Evolutionary conservation across 345 rosid species (phyloP).

Genomic region (Euphorbia tirucalli): DNA sequence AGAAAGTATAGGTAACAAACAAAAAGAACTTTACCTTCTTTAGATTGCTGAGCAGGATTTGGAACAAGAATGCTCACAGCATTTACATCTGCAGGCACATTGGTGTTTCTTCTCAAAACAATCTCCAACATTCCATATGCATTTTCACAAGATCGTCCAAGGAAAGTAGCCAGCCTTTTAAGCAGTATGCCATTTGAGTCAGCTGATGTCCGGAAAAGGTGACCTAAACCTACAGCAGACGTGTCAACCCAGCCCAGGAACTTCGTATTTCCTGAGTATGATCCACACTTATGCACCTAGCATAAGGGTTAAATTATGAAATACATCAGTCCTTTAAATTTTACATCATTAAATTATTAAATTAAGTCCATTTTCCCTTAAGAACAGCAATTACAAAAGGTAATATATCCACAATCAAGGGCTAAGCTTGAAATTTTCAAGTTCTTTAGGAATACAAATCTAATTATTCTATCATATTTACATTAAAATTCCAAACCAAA

Average conservation of each 20-base stretch:
- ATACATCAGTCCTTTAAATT: slow-evolving; percentile 3
- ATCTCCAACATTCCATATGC: slow-evolving; percentile 59
- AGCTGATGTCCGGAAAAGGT: slow-evolving; percentile 56
- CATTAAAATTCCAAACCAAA: not conserved
- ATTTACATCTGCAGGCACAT: slow-evolving; percentile 65
- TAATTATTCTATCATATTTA: not conserved
- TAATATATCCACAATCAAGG: too few relatives aligned
- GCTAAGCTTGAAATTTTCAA: slow-evolving; percentile 1
- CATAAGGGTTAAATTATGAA: slow-evolving; percentile 8
- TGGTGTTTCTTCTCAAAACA: slow-evolving; percentile 73
- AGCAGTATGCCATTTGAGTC: slow-evolving; percentile 67
- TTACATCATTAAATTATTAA: too few relatives aligned
- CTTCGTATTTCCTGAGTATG: slow-evolving; percentile 31
- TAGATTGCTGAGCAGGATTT: slow-evolving; percentile 48
- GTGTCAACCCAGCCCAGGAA: slow-evolving; percentile 67
- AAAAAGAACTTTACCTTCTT: slow-evolving; percentile 46
- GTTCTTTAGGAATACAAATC: not conserved
- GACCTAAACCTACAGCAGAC: slow-evolving; percentile 83
- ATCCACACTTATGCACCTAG: slow-evolving; percentile 30
- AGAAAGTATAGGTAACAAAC: not conserved
- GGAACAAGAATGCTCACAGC: slow-evolving; percentile 76
- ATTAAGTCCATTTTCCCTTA: slow-evolving; percentile 2
- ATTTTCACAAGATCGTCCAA: slow-evolving; percentile 49
- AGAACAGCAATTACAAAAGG: not conserved
- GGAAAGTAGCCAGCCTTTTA: slow-evolving; percentile 63